Evolutionary conservation across 2,329 filamentous ascomycete genomes (phyloP).

Genomic region (Alternaria gaisen): DNA sequence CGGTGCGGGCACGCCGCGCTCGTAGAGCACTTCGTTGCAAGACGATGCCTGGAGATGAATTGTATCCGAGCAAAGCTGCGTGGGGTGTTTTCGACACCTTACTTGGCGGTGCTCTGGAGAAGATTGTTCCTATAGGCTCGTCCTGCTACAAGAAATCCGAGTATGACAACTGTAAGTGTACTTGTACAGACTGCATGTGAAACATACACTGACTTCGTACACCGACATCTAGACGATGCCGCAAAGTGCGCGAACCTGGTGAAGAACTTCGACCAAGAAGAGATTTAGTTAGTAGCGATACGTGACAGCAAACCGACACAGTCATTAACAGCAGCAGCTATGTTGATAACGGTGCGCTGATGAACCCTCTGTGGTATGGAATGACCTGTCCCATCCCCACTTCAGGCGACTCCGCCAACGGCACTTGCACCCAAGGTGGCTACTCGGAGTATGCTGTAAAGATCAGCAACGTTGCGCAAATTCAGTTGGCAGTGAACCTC

Average conservation of each 20-base stretch:
- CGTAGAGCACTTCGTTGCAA: constrained; percentile 33
- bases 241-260: constrained; percentile 33
- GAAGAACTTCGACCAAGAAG: constrained; percentile 25
- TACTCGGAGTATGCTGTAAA: constrained; percentile 41
- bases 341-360: constrained; percentile 35
- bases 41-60: constrained; percentile 38
- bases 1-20: constrained; percentile 17
- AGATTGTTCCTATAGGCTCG: constrained; percentile 40
- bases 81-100: constrained; percentile 36
- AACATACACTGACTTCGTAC: too few relatives aligned
- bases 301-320: not conserved
- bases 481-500: constrained; percentile 46
- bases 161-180: constrained; percentile 32
- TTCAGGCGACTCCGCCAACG: constrained; percentile 25
- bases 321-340: constrained; percentile 22
- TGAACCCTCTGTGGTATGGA: constrained; percentile 43
- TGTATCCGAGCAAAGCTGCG: constrained; percentile 31
- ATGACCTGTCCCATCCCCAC: constrained; percentile 38
- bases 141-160: constrained; percentile 39
- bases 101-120: constrained; percentile 36
- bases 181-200: too few relatives aligned
- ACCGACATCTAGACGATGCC: constrained; percentile 22
- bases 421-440: constrained; percentile 43
- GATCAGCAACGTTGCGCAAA: constrained; percentile 40
- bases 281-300: constrained; percentile 31